A percentile compares a stretch with the other conserved stretches of the same genome.
These are phyloP conservation scores for Geotrichum histeridarum DNA, from an alignment of 1,139 yeast genomes.

Conservation along the genomic window DNA sequence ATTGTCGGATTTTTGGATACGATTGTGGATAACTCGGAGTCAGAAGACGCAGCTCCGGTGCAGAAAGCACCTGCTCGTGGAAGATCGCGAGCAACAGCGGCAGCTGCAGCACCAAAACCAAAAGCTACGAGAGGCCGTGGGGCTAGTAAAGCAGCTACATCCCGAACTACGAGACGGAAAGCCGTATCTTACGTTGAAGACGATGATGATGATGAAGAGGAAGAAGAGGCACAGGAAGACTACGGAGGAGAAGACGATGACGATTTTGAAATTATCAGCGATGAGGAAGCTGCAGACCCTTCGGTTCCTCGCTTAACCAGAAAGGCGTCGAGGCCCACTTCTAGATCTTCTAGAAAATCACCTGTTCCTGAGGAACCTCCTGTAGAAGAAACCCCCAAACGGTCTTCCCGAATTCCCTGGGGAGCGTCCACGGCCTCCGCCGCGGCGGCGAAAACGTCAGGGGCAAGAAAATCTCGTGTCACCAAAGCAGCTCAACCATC, in stretches of 20 bases:
- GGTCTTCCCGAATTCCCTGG: constrained; percentile 8
- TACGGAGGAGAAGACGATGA: constrained; percentile 1
- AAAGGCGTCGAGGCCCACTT: background rate
- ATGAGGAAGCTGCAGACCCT: background rate
- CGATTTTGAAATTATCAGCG: constrained; percentile 5
- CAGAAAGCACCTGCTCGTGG: background rate
- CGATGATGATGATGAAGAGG: background rate
- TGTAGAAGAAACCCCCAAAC: background rate
- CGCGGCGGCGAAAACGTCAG: background rate
- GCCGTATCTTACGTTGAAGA: constrained; percentile 2
- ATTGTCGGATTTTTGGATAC: constrained; percentile 10
- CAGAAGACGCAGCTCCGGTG: background rate
- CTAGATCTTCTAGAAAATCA: background rate
- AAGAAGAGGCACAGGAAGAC: background rate
- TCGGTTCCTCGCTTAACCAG: constrained; percentile 6
- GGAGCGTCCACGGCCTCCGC: background rate
- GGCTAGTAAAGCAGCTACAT: background rate
- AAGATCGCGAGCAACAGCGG: background rate
- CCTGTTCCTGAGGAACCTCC: background rate
- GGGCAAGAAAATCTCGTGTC: constrained; percentile 1
- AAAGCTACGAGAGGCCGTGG: background rate
- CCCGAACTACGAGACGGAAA: background rate
- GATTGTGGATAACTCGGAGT: constrained; percentile 7
- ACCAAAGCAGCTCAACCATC: background rate
- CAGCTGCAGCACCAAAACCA: constrained; percentile 1